A percentile compares a stretch with the other conserved stretches of the same genome.
Evolutionary conservation across 345 rosid species (phyloP).

Genomic region (Streptanthus diversifolius): DNA sequence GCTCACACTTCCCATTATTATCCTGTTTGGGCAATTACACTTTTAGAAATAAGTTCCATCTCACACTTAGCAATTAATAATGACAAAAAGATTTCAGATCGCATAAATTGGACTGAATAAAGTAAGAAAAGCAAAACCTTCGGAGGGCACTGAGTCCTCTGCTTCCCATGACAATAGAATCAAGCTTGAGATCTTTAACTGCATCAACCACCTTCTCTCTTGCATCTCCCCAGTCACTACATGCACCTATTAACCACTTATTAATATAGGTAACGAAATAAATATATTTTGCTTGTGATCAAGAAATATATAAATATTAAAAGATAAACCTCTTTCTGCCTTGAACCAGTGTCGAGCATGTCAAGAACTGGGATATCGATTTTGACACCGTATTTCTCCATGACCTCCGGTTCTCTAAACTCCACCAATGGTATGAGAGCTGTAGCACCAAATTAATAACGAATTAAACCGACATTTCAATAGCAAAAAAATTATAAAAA

Average conservation of each 20-base stretch:
- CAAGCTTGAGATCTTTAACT: conserved; percentile 69
- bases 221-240: conserved; percentile 81
- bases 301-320: background rate
- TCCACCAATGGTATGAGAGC: conserved; percentile 85
- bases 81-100: no score
- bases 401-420: conserved; percentile 72
- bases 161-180: conserved; percentile 87
- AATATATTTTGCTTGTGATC: background rate
- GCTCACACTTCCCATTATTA: conserved; percentile 69
- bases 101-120: no score
- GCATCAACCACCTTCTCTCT: conserved; percentile 84
- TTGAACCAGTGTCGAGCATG: conserved; percentile 75
- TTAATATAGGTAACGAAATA: background rate
- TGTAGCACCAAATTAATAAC: conserved; percentile 22
- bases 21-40: conserved; percentile 54
- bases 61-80: no score
- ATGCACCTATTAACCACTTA: conserved; percentile 39
- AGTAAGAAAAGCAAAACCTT: conserved; percentile 40
- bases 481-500: background rate
- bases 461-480: background rate
- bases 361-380: conserved; percentile 64
- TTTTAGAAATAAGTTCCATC: background rate
- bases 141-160: conserved; percentile 83
- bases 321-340: conserved; percentile 69
- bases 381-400: conserved; percentile 60